phyloP scores from a whole-genome alignment of 139 green algal genomes.

The Closterium sp. region DNA sequence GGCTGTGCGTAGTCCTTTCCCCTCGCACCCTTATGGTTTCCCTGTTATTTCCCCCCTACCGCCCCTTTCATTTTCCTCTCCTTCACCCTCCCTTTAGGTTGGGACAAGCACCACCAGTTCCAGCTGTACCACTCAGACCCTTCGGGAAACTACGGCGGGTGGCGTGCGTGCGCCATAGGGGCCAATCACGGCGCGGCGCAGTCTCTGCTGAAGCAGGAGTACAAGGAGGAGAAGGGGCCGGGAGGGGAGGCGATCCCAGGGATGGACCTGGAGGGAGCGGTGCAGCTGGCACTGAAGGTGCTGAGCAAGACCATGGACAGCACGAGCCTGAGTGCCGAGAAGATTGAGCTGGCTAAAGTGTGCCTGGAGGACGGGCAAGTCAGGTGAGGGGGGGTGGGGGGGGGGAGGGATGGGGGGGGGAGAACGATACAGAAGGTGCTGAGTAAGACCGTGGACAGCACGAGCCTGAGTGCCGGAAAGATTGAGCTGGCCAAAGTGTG shows the following conservation, averaged over 20 bases:
- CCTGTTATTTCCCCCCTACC: constrained; percentile 58
- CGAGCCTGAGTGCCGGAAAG: constrained; percentile 86
- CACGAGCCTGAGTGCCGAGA: constrained; percentile 84
- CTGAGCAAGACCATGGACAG: constrained; percentile 96
- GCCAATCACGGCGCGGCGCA: constrained; percentile 70
- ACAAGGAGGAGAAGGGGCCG: constrained; percentile 68
- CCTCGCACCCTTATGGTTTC: too few species aligned
- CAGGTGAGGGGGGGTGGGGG: too few species aligned
- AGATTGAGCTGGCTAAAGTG: constrained; percentile 92
- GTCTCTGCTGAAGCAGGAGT: constrained; percentile 73
- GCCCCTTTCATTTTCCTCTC: constrained; percentile 94
- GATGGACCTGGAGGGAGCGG: constrained; percentile 69
- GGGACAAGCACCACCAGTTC: constrained; percentile 82
- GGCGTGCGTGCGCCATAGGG: constrained; percentile 94
- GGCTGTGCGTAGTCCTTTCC: too few species aligned
- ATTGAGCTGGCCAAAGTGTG: constrained; percentile 85
- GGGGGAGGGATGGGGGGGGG: too few species aligned
- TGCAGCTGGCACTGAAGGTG: constrained; percentile 86
- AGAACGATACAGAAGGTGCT: constrained; percentile 95
- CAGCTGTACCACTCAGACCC: constrained; percentile 96
- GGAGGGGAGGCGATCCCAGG: neutral
- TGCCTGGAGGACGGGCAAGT: neutral
- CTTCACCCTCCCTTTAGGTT: constrained; percentile 95
- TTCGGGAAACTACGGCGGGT: constrained; percentile 94
- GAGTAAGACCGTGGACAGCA: constrained; percentile 95